Evolutionary conservation across 805 yeast species (phyloP), one percentile per base, ranked within the genome.

Genomic region (Wickerhamiella brachini): DNA sequence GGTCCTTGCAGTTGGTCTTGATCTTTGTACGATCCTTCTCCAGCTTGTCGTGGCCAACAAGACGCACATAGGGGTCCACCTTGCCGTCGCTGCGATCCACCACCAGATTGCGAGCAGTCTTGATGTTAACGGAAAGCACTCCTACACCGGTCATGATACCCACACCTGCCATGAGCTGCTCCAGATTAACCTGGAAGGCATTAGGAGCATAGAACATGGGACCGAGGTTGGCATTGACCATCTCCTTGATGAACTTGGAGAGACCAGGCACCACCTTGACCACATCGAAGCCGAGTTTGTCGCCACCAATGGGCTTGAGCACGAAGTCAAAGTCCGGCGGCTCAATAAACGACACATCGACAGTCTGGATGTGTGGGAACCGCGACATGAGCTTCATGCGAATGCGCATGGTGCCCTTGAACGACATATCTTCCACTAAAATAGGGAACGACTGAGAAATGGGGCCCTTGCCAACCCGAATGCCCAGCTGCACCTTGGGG

Each of bases 341-440:
- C 53, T 86, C 90, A 68, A 88, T 71, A 57, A 94, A 70, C 17
- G 95, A 81, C 29, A 93, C 78, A 62, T 84, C 89, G 21, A 88
- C 81, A 1, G 96, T 89, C 65, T 93, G 94, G 54, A 93, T 73
- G 68, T 93, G 97, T 2, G 99, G 99, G 68, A 84, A 88, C 9
- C 85, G 74, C 2, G 87, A 67, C 83, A 86, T 90, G 81, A 93
- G 81, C 73, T 88, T 84, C 64, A 94, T 67, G 62, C 97, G 75
- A 49, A 93, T 79, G 66, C 97, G 78, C 46, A 82, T 76, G 54
- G 78, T 71, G 12, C 85, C 87, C 53, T 71, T 75, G 65, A 90
- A 84, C 0, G 96, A 76, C 65, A 86, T 78, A 58, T 85, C 83
- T 47, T 88, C 82, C 15, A 93, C 83, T 31, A 80, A 71, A 31